These are phyloP conservation scores for Glycyrrhiza uralensis DNA, from an alignment of 306 rosid genomes.

Conservation along the genomic window DNA sequence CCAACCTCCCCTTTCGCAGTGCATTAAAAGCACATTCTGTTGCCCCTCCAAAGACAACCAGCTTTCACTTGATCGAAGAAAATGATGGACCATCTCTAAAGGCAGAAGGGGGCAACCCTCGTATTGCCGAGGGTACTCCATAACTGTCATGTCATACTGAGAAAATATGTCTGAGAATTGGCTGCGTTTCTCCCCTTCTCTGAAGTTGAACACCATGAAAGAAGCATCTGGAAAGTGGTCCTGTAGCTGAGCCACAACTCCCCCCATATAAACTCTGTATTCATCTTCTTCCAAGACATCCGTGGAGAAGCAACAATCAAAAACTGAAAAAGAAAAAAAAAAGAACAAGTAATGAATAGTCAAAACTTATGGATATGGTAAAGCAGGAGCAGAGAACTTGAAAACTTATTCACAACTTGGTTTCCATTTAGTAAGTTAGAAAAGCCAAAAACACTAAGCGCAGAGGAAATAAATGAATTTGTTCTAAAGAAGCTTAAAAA, in stretches of 20 bases:
- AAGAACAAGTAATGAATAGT: not conserved
- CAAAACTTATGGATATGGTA: not conserved
- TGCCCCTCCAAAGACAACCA: constrained; percentile 96
- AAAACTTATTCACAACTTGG: not conserved
- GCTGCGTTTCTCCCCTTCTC: constrained; percentile 82
- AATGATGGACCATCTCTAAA: constrained; percentile 93
- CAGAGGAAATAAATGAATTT: not conserved
- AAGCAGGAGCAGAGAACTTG: not conserved
- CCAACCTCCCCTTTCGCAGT: constrained; percentile 98
- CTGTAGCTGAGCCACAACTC: constrained; percentile 87
- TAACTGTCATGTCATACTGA: constrained; percentile 94
- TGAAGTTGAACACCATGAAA: constrained; percentile 92
- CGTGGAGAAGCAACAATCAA: constrained; percentile 96
- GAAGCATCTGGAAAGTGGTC: constrained; percentile 93
- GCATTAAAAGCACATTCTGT: constrained; percentile 91
- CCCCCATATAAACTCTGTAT: constrained; percentile 77
- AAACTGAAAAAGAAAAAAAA: constrained; percentile 46
- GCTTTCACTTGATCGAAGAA: constrained; percentile 96
- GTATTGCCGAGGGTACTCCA: constrained; percentile 95
- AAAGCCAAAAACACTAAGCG: not conserved
- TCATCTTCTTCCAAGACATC: constrained; percentile 86
- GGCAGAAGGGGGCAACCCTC: constrained; percentile 91
- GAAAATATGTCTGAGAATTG: constrained; percentile 77
- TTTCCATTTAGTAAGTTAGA: not conserved
- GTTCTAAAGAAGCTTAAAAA: not conserved